phyloP scores from a whole-genome alignment of 352 stramenopile species.

The Pythium brachiatum region DNA sequence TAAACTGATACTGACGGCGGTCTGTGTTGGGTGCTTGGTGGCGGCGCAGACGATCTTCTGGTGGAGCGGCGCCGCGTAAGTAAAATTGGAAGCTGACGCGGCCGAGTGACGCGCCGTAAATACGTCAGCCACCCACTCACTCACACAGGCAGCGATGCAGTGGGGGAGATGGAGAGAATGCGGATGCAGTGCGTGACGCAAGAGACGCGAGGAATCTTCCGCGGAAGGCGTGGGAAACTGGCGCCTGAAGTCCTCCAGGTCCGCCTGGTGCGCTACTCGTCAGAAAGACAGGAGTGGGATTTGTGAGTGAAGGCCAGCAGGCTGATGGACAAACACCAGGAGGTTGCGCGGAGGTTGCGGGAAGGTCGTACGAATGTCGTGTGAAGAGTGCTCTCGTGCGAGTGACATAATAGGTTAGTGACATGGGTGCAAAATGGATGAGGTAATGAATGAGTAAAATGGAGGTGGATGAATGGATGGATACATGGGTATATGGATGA shows the following conservation, averaged over 20 bases:
- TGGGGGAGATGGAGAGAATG: neutral
- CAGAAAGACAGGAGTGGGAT: conserved; percentile 23
- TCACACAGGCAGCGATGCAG: neutral
- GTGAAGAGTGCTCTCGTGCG: neutral
- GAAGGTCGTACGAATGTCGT: conserved; percentile 17
- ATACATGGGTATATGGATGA: neutral
- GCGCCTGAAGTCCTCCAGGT: neutral
- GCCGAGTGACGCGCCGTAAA: neutral
- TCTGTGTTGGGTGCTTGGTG: no score
- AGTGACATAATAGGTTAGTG: conserved; percentile 1
- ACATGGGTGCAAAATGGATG: conserved; percentile 7
- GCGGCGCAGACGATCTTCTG: neutral
- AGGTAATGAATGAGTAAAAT: neutral
- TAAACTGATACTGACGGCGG: neutral
- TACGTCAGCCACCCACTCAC: neutral
- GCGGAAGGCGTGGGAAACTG: neutral
- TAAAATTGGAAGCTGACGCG: conserved; percentile 11
- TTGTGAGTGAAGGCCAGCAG: neutral
- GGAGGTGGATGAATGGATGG: neutral
- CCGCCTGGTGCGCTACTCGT: neutral
- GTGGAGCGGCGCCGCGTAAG: neutral
- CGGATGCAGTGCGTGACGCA: conserved; percentile 4
- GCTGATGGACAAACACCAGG: conserved; percentile 1
- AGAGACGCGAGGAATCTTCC: conserved; percentile 9
- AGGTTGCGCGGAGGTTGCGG: conserved; percentile 9